Base-by-base conservation (phyloP, 345 rosid genomes). In the Durio zibethinus region DNA sequence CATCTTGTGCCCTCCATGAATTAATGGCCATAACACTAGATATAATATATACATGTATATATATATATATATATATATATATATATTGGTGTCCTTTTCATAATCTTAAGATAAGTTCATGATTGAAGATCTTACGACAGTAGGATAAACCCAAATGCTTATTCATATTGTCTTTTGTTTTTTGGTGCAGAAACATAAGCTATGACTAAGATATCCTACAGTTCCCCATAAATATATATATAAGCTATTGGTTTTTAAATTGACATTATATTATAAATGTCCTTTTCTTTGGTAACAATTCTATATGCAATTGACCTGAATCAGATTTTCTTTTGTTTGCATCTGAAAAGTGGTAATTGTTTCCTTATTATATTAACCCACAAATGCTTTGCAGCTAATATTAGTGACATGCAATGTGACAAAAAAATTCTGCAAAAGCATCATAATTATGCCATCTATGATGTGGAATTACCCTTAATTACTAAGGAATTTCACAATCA, bases 281-380 rank as follows among this genome's bases (percentile, higher is more conserved):
- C 83, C 57, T 75, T 84, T 80, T 78, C 79, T 78, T 45, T 64
- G 11, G 7, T 81, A 50, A 31, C 48, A 71, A 82, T 80, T 65
- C 59, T 78, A 73, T 68, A 48, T 64, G 76, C 52, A 61, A 82
- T 78, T 71, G 72, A 81, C 74, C 76, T 52, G 70, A 74, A 84
- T 50, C 77, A 74, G 79, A 84, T 82, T 75, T 66, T 73, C 36
- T 82, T 80, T 84, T 86, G 87, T 80, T 83, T 72, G 47, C 79
- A 77, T 82, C 54, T 47, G 35, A 70, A 66, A 72, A 75, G 80
- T 77, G 78, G 77, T 69, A 48, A 67, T 67, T 77, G 43, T 69
- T 76, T 76, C 53, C 62, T 77, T 54, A 74, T 76, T 57, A 72
- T 72, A 56, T 61, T 76, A 57, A 72, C 79, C 78, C 81, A 76